Conservation (phyloP, 352 stramenopile genomes). For the Globisporangium emineosum region DNA sequence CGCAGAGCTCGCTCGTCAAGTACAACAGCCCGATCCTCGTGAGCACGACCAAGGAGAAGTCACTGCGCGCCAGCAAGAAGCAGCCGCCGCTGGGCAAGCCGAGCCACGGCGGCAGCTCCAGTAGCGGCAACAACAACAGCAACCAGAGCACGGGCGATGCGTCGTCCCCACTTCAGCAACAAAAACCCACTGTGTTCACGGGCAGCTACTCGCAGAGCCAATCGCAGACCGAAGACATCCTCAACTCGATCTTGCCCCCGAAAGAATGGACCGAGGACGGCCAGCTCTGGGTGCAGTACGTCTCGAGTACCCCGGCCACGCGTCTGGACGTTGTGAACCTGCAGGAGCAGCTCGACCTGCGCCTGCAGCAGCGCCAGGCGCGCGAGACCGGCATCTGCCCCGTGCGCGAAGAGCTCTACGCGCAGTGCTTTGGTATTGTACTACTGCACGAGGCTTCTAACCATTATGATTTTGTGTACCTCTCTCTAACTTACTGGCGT, state of each 20-base stretch:
- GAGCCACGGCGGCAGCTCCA: slow-evolving; percentile 17
- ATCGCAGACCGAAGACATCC: slow-evolving; percentile 86
- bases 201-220: slow-evolving; percentile 52
- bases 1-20: slow-evolving; percentile 87
- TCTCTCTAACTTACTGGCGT: not conserved
- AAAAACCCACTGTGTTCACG: slow-evolving; percentile 60
- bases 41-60: slow-evolving; percentile 84
- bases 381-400: slow-evolving; percentile 92
- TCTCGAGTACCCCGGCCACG: slow-evolving; percentile 89
- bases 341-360: slow-evolving; percentile 88
- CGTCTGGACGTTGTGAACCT: slow-evolving; percentile 91
- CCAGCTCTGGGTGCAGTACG: slow-evolving; percentile 92
- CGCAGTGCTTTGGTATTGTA: slow-evolving; percentile 91
- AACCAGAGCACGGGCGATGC: slow-evolving; percentile 11
- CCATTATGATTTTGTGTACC: too few relatives aligned
- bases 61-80: slow-evolving; percentile 37
- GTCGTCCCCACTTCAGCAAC: not conserved
- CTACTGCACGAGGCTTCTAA: too few relatives aligned
- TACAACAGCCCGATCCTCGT: slow-evolving; percentile 91
- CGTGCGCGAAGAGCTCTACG: slow-evolving; percentile 90
- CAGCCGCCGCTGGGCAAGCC: slow-evolving; percentile 30
- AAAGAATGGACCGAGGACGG: slow-evolving; percentile 89
- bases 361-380: slow-evolving; percentile 89
- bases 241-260: slow-evolving; percentile 90
- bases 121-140: slow-evolving; percentile 14